A percentile compares a stretch with the other conserved stretches of the same genome.
Conservation (phyloP, 176 grass and related monocot genomes). For the Ampelocalamus luodianensis region DNA sequence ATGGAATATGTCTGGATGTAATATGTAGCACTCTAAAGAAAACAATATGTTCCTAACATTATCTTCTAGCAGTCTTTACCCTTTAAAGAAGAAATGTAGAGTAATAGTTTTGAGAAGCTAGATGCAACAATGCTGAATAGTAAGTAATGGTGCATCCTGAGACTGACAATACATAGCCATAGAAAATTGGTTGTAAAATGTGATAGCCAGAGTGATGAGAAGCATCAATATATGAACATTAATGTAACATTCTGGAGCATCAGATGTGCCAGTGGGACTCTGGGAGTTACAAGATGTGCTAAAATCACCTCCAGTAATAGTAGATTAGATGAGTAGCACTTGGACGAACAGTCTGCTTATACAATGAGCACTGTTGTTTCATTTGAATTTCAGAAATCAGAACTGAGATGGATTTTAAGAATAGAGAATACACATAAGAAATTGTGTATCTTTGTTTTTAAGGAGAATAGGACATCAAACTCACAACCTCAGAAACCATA, state of each 20-base stretch:
- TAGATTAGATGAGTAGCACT: not conserved
- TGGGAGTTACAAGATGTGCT: not conserved
- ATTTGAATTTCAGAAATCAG: not conserved
- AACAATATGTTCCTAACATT: not conserved
- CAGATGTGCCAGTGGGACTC: not conserved
- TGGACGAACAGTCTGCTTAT: not conserved
- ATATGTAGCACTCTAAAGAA: not conserved
- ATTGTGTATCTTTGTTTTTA: not conserved
- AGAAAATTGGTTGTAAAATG: not conserved
- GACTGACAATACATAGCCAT: not conserved
- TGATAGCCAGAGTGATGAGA: not conserved
- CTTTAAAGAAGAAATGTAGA: not conserved
- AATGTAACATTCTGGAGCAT: constrained; percentile 25
- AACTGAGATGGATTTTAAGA: not conserved
- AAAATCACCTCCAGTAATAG: not conserved
- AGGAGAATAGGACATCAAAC: not conserved
- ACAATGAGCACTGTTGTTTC: not conserved
- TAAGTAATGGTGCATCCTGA: not conserved
- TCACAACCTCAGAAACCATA: not conserved
- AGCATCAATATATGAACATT: not conserved
- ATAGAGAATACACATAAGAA: not conserved
- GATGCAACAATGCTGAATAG: not conserved
- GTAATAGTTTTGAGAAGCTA: not conserved
- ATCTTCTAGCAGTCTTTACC: not conserved
- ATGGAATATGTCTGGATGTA: not conserved